Evolutionary conservation across 139 green algal species (phyloP).

Genomic region (Picochlorum sp.): DNA sequence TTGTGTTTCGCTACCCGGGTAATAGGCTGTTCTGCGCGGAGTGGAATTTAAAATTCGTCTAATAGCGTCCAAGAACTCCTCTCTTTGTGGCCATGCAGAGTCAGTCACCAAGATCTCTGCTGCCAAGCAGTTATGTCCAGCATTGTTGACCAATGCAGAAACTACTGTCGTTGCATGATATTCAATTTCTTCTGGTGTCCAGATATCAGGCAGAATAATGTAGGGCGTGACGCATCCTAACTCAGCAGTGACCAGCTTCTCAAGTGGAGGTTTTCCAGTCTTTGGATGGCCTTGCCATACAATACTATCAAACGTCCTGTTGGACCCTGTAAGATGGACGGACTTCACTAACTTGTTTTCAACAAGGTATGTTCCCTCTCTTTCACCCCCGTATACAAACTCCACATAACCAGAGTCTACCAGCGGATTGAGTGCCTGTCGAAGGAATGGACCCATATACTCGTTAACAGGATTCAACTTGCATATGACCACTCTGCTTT

Average conservation of each 20-base stretch:
- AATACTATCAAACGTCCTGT: slow-evolving; percentile 67
- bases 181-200: slow-evolving; percentile 49
- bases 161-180: slow-evolving; percentile 56
- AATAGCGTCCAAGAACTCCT: slow-evolving; percentile 44
- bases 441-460: slow-evolving; percentile 46
- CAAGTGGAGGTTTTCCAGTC: slow-evolving; percentile 3
- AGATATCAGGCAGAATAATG: slow-evolving; percentile 60
- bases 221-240: slow-evolving; percentile 77
- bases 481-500: slow-evolving; percentile 7
- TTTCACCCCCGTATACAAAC: slow-evolving; percentile 58
- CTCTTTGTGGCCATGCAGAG: slow-evolving; percentile 49
- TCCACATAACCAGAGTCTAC: slow-evolving; percentile 49
- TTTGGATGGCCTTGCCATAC: slow-evolving; percentile 45
- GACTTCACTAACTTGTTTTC: slow-evolving; percentile 32
- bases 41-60: slow-evolving; percentile 16
- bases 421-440: slow-evolving; percentile 41
- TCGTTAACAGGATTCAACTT: slow-evolving; percentile 80
- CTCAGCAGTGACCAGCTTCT: slow-evolving; percentile 50
- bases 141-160: slow-evolving; percentile 49
- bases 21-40: slow-evolving; percentile 39
- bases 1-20: slow-evolving; percentile 30
- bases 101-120: slow-evolving; percentile 64
- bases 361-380: slow-evolving; percentile 41
- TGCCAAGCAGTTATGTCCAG: slow-evolving; percentile 68
- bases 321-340: slow-evolving; percentile 66